phyloP scores from a whole-genome alignment of 1,139 yeast genomes.

The Magnusiomyces paraingens region DNA sequence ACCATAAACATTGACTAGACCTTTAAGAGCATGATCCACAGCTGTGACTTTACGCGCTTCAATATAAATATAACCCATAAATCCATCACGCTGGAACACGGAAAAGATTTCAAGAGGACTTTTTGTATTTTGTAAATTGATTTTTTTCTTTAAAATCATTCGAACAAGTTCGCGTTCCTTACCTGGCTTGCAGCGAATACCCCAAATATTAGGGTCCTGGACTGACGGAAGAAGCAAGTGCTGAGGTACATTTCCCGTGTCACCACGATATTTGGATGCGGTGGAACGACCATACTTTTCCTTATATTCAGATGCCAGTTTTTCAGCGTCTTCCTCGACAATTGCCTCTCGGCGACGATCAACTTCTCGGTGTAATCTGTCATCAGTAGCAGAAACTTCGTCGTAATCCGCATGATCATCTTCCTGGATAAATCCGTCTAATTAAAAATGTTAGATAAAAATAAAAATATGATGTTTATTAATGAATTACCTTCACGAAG shows the following conservation, averaged over 20 bases:
- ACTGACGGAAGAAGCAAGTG: conserved; percentile 90
- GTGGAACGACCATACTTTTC: conserved; percentile 89
- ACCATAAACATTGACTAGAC: conserved; percentile 75
- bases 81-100: conserved; percentile 93
- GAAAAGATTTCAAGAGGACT: conserved; percentile 70
- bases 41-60: conserved; percentile 95
- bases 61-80: conserved; percentile 83
- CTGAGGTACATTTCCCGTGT: conserved; percentile 84
- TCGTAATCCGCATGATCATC: conserved; percentile 53
- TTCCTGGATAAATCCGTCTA: conserved; percentile 39
- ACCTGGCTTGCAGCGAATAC: conserved; percentile 88
- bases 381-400: conserved; percentile 44
- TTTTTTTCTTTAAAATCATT: conserved; percentile 71
- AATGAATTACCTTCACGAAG: conserved; percentile 43
- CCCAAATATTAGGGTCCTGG: conserved; percentile 95
- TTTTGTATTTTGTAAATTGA: conserved; percentile 54
- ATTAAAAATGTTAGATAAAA: neutral
- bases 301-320: conserved; percentile 84
- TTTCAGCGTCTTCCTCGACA: conserved; percentile 93
- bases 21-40: conserved; percentile 78
- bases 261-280: conserved; percentile 79
- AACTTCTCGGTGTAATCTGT: conserved; percentile 81
- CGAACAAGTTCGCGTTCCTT: conserved; percentile 88
- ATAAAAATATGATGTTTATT: conserved; percentile 28
- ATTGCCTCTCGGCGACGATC: conserved; percentile 86